Evolutionary conservation across 495 filamentous ascomycete genomes (phyloP).

Genomic region (Neurospora tetraspora): DNA sequence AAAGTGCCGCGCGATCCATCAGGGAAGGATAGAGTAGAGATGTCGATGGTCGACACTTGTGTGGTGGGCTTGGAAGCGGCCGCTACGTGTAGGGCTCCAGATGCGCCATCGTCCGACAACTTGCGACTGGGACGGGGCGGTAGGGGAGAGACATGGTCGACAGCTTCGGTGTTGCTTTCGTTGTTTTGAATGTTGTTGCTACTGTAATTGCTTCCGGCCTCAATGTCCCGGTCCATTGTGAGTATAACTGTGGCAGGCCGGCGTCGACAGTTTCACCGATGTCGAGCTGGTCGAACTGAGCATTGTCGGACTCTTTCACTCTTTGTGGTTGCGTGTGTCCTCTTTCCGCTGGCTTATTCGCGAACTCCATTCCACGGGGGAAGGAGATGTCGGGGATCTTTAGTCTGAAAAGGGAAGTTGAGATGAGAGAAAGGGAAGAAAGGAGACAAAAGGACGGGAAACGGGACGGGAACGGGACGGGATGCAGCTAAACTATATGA

Average conservation of each 20-base stretch:
- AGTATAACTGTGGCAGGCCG: neutral
- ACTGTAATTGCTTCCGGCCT: too few species aligned
- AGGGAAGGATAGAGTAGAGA: slow-evolving; percentile 60
- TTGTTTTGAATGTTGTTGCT: too few species aligned
- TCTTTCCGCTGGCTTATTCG: neutral
- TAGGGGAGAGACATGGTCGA: slow-evolving; percentile 38
- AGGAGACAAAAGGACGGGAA: too few species aligned
- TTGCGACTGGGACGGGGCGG: slow-evolving; percentile 50
- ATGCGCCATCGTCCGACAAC: slow-evolving; percentile 13
- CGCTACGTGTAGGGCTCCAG: slow-evolving; percentile 28
- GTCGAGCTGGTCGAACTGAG: neutral
- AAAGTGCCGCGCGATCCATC: slow-evolving; percentile 54
- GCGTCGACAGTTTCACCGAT: neutral
- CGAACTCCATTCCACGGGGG: neutral
- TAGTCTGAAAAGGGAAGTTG: neutral
- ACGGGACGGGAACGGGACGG: neutral
- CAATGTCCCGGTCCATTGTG: slow-evolving; percentile 19
- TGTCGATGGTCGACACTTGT: slow-evolving; percentile 67
- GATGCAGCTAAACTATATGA: too few species aligned
- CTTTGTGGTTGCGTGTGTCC: neutral
- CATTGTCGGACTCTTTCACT: neutral
- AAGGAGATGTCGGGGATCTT: neutral
- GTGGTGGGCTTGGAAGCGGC: slow-evolving; percentile 61
- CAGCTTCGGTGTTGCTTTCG: neutral
- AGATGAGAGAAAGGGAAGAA: neutral